Evolutionary conservation across 2,329 filamentous ascomycete species (phyloP).

Genomic region (Dactylella cylindrospora): DNA sequence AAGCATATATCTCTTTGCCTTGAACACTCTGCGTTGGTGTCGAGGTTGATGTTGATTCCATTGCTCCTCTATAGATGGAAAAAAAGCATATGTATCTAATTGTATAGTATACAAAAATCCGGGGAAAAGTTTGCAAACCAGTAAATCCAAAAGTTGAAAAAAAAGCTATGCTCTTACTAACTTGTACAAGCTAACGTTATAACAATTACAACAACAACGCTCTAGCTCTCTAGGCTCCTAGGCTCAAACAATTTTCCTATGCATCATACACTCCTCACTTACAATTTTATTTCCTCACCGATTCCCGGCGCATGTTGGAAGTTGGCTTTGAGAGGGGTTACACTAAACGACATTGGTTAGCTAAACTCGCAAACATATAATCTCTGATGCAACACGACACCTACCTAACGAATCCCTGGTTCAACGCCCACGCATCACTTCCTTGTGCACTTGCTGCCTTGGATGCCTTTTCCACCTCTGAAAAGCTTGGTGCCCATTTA

Average conservation of each 20-base stretch:
- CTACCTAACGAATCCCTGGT: constrained; percentile 81
- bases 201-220: too few relatives aligned
- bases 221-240: too few relatives aligned
- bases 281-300: constrained; percentile 73
- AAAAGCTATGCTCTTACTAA: too few relatives aligned
- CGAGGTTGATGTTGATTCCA: not conserved
- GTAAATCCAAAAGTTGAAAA: too few relatives aligned
- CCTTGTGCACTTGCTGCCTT: constrained; percentile 59
- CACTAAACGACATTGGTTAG: constrained; percentile 57
- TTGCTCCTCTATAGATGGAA: not conserved
- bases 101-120: too few relatives aligned
- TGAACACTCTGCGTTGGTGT: constrained; percentile 47
- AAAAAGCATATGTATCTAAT: not conserved
- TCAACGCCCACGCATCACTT: constrained; percentile 91
- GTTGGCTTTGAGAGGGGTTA: constrained; percentile 88
- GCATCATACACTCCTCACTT: constrained; percentile 61
- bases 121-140: too few relatives aligned
- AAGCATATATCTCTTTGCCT: constrained; percentile 62
- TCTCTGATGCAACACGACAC: constrained; percentile 50
- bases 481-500: constrained; percentile 88
- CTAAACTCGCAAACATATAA: constrained; percentile 9
- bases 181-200: too few relatives aligned
- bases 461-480: constrained; percentile 70
- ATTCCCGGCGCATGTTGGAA: constrained; percentile 73
- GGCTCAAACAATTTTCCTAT: too few relatives aligned